These are phyloP conservation scores for Sordariomycetes sp. DNA, from an alignment of 2,329 filamentous ascomycete species.

Conservation along the genomic window DNA sequence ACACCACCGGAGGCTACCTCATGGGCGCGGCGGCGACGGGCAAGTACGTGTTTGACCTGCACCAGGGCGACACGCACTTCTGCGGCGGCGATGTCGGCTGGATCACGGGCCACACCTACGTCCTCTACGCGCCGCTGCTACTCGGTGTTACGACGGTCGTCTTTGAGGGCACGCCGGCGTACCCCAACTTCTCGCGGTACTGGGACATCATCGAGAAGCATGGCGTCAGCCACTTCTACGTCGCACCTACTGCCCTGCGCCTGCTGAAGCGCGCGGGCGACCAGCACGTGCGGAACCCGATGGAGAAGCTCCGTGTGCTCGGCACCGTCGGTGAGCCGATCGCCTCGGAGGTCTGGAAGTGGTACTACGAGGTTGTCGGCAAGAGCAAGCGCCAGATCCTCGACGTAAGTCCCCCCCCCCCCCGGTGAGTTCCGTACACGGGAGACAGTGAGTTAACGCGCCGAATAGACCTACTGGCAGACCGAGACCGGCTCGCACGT, in stretches of 20 bases:
- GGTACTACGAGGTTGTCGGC: conserved; percentile 93
- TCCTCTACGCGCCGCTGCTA: conserved; percentile 89
- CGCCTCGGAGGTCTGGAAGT: conserved; percentile 97
- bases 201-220: conserved; percentile 98
- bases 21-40: conserved; percentile 84
- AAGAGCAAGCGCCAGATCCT: conserved; percentile 88
- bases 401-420: conserved; percentile 52
- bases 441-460: background rate
- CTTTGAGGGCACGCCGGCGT: conserved; percentile 94
- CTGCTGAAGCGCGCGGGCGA: conserved; percentile 92
- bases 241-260: conserved; percentile 85
- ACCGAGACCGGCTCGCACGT: conserved; percentile 96
- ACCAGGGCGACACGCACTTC: conserved; percentile 87
- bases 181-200: conserved; percentile 95
- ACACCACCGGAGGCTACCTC: conserved; percentile 93
- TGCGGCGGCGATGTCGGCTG: conserved; percentile 97
- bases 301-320: conserved; percentile 80
- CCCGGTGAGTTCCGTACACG: background rate
- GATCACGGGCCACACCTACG: conserved; percentile 98
- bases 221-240: conserved; percentile 94
- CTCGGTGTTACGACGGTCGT: conserved; percentile 91
- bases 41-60: conserved; percentile 98
- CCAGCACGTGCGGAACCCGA: conserved; percentile 77
- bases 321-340: conserved; percentile 97
- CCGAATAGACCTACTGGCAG: conserved; percentile 88